Conservation (phyloP, 2,329 filamentous ascomycete genomes). For the Geoglossum cookeanum region DNA sequence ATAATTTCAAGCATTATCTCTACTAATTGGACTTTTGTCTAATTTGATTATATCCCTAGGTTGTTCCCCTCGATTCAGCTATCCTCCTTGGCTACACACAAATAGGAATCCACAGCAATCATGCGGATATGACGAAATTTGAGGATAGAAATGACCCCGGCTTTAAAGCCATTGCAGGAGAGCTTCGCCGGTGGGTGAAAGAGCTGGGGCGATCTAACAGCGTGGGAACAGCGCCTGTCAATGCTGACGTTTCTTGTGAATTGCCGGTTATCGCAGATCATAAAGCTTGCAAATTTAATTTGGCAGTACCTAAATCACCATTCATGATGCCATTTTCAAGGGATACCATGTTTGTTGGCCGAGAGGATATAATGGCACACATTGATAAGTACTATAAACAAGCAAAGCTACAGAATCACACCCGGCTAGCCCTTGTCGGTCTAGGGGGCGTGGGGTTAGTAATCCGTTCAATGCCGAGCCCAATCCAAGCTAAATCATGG, state of each 20-base stretch:
- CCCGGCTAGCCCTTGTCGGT: neutral
- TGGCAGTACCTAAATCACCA: neutral
- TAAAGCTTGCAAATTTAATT: neutral
- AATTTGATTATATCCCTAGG: conserved; percentile 7
- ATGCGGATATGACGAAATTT: no score
- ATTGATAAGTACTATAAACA: neutral
- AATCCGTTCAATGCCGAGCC: neutral
- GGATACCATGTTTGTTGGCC: neutral
- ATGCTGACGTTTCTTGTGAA: no score
- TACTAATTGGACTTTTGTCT: neutral
- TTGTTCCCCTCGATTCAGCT: conserved; percentile 9
- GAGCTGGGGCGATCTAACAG: conserved; percentile 10
- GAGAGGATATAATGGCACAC: neutral
- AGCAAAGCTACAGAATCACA: neutral
- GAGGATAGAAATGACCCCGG: no score
- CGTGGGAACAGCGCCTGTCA: no score
- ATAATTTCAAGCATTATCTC: neutral
- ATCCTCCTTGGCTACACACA: no score
- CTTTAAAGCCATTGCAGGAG: no score
- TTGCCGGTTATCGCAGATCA: no score
- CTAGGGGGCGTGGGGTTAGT: neutral
- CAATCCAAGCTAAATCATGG: neutral
- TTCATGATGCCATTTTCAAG: neutral
- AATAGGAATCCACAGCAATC: no score
- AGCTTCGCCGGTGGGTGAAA: no score